Evolutionary conservation across 2,329 filamentous ascomycete genomes (phyloP), one percentile per base, ranked within the genome.

Genomic region (Pleomassaria siparia): DNA sequence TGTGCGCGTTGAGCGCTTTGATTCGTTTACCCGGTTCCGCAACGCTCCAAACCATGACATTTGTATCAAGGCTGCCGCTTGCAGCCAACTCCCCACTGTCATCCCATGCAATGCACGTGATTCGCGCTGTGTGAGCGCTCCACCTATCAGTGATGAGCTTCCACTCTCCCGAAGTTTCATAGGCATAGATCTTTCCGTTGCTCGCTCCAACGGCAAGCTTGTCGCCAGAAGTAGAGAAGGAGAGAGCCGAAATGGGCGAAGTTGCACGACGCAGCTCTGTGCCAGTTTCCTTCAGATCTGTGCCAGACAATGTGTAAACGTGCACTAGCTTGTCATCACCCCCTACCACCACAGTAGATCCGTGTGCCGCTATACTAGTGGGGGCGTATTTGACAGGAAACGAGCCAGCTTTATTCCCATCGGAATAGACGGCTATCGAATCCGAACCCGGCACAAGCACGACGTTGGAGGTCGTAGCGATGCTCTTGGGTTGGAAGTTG

Each of bases 11-110:
- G 18, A 84, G 74, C 12, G 85, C 86, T 76, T 94, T 92, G 58
- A 95, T 82, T 58, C 92, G 82, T 71, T 88, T 88, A 2, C 89
- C 91, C 0, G 92, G 92, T 66, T 89, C 88, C 35, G 77, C 75
- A 46, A 96, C 72, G 68, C 89, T 96, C 90, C 94, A 99, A 24
- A 96, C 85, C 67, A 89, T 91, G 16, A 99, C 81, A 63, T 95
- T 91, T 0, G 92, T 96, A 69, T 99, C 94, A 41, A 99, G 75
- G 37, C 84, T 87, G 11, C 91, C 92, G 67, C 88, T 95, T 16
- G 84, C 89, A 2, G 91, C 86, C 66, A 91, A 88, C 18, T 86
- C 87, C 11, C 87, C 88, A 15, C 82, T 63, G 15, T 80, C 76
- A 61, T 91, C 89, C 94, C 94, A 99, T 12, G 86, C 77, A 46